Base-by-base conservation (phyloP, 2,329 filamentous ascomycete genomes). In the Neofusicoccum kwambonambiense region DNA sequence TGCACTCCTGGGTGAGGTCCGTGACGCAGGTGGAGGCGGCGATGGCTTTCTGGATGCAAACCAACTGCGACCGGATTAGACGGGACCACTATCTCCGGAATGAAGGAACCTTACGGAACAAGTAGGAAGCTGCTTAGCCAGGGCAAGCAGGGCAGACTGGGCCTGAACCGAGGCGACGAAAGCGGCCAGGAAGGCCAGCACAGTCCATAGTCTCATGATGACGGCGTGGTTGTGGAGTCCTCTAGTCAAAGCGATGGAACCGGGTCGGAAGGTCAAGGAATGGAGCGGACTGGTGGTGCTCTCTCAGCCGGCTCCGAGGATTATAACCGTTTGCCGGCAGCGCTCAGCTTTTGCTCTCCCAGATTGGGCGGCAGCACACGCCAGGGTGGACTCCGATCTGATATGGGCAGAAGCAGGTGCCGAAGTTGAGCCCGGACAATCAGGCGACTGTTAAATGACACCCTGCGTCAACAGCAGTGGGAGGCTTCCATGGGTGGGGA, bases 1-100 rank as follows among this genome's bases (percentile, higher is more conserved):
- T 71, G 64, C 80, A 82, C 17, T 71, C 70, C 50, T 39, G 39
- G 19, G 74, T 71, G 62, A 81, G 71, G 3, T 79, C 77, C 1
- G 71, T 66, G 3, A 73, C 69, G 65, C 80, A 81, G 9, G 67
- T 67, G 1, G 79, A 80, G 66, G 72, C 68, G 4, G 74, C 69
- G 19, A 77, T 65, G 1, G 70, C 68, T 27, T 65, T n/a, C 31
- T 44, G 65, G 22, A 72, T 68, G 63, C 71, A 72, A 31, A 52
- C 34, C 41, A 72, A 41, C 71, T 72, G 31, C 3, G 54, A n/a
- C 17, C 35, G 52, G 51, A 41, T 57, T 31, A 57, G 62, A 58
- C 12, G 5, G 11, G 27, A 6, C n/a, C 5, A 7, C 44, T 12
- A 51, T 47, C 9, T 58, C 45, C 27, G 45, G 44, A 51, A 7